Base-by-base conservation (phyloP, 495 filamentous ascomycete species). In the Aspergillus ellipticus region DNA sequence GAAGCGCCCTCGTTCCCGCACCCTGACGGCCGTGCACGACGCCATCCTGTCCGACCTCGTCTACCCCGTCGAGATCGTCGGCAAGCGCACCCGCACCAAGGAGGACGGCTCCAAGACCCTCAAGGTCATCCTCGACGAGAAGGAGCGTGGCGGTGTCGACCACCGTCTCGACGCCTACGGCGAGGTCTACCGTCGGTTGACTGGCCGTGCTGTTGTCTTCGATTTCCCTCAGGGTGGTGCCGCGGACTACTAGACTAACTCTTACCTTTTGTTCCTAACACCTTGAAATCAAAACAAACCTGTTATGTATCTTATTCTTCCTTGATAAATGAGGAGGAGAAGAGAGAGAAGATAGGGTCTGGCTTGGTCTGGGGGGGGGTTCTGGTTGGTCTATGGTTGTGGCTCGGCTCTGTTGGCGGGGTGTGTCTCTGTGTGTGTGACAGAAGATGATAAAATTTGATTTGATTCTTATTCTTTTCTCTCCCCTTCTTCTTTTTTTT, bases 41-140 rank as follows among this genome's bases (percentile, higher is more conserved):
- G 83, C 92, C 65, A 95, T 97, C 80, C 89, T 98, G 63, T 74
- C 75, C 65, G 94, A 98, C 76, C 88, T 98, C 64, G 95, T 97
- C 79, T 98, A 89, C 86, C 94, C 94, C 70, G 95, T 97, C 65
- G 94, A 98, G 89, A 97, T 98, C 67, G 94, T 98, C 67, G 94
- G 94, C 77, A 97, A 97, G 90, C 89, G 94, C 68, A 77, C 87
- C 71, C 85, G 93, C 74, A 97, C 93, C 78, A 88, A 94, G 80
- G 92, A 96, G 82, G 94, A 98, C 78, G 89, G 90, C 75, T 86
- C 81, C 84, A 97, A 97, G 87, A 80, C 93, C 70, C 83, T 96
- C 72, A 98, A 98, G 88, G 88, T 98, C 66, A 85, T 97, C 68
- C 83, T 98, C 53, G 94, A 98, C 75, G 94, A 97, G 87, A 97